A percentile compares a stretch with the other conserved stretches of the same genome.
phyloP scores from a whole-genome alignment of 441 rosid species.

The Francoa sonchifolia region DNA sequence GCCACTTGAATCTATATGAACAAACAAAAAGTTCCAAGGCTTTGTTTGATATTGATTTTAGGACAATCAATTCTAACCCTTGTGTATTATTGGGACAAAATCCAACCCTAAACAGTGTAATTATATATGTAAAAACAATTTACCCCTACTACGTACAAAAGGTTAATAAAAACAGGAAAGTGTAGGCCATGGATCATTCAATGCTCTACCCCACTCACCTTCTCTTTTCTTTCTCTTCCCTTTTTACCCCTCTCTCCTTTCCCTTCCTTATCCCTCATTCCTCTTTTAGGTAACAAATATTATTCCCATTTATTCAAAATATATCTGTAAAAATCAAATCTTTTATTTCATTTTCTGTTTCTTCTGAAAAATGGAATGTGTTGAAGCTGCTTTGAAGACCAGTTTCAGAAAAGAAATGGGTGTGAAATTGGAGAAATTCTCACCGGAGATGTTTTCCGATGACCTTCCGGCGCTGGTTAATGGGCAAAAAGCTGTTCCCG shows the following conservation, averaged over 20 bases:
- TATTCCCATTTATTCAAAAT: not conserved
- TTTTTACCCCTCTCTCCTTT: not conserved
- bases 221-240: conserved; percentile 21
- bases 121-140: no score
- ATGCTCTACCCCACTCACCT: conserved; percentile 64
- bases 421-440: conserved; percentile 16
- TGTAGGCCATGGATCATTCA: conserved; percentile 24
- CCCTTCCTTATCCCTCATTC: conserved; percentile 14
- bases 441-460: conserved; percentile 21
- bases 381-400: conserved; percentile 49
- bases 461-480: conserved; percentile 24
- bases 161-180: no score
- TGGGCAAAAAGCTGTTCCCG: conserved; percentile 25
- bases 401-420: conserved; percentile 31
- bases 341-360: conserved; percentile 5
- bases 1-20: no score
- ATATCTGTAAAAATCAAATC: conserved; percentile 3
- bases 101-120: no score
- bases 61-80: no score
- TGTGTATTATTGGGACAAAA: no score
- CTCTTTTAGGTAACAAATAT: no score
- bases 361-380: conserved; percentile 40
- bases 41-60: no score
- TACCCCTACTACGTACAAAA: no score
- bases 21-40: no score